phyloP scores from a whole-genome alignment of 2,329 filamentous ascomycete genomes.

The Blastomyces percursus region DNA sequence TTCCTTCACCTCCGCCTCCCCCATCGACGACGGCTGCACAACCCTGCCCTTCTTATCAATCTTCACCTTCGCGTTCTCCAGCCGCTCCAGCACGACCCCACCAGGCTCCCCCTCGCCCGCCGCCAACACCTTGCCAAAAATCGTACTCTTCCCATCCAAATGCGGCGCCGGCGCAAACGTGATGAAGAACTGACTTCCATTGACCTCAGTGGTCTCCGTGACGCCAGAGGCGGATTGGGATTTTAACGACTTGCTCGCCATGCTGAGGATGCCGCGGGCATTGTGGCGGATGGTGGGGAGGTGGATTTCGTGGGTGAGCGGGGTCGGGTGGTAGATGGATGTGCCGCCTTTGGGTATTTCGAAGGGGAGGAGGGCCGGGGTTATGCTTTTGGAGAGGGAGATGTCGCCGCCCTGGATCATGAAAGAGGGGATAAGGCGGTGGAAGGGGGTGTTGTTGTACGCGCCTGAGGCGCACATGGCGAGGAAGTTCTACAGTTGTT shows the following conservation, averaged over 20 bases:
- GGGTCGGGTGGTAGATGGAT: constrained; percentile 42
- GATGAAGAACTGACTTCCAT: constrained; percentile 55
- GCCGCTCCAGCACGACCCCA: constrained; percentile 34
- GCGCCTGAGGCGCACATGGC: constrained; percentile 51
- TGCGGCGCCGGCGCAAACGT: constrained; percentile 51
- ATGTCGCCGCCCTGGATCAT: constrained; percentile 53
- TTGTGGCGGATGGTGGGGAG: constrained; percentile 47
- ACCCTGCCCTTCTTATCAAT: constrained; percentile 54
- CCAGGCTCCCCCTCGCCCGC: constrained; percentile 40
- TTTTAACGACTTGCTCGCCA: constrained; percentile 45
- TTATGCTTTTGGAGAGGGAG: constrained; percentile 32
- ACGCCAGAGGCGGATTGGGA: constrained; percentile 32
- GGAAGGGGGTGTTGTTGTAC: constrained; percentile 52
- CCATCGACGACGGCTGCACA: constrained; percentile 25
- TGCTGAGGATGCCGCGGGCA: constrained; percentile 46
- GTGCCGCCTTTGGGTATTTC: constrained; percentile 45
- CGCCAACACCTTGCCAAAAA: constrained; percentile 51
- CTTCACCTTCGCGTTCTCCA: constrained; percentile 49
- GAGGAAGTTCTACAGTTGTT: constrained; percentile 47
- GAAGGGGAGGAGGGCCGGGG: constrained; percentile 32
- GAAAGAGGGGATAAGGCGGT: constrained; percentile 52
- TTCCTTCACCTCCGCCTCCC: constrained; percentile 26
- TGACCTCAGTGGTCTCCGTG: constrained; percentile 25
- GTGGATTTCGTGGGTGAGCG: constrained; percentile 53
- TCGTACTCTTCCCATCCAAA: constrained; percentile 56